A percentile compares a stretch with the other conserved stretches of the same genome.
Conservation (phyloP, 2,329 filamentous ascomycete species). For the Cercospora beticola region DNA sequence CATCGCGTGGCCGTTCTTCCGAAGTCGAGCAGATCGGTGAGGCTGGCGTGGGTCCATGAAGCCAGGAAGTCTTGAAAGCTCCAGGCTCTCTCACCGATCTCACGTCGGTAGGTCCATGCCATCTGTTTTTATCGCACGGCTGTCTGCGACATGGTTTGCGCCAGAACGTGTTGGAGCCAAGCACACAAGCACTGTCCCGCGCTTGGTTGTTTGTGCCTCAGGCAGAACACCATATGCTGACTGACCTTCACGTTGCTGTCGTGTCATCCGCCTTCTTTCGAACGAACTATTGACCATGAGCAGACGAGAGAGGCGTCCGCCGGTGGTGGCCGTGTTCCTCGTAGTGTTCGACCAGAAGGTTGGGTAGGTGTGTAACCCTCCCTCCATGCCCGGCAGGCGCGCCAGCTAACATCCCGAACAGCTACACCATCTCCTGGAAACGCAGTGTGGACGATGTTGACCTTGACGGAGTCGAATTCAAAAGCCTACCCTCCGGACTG, state of each 20-base stretch:
- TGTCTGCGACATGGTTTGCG: too few species aligned
- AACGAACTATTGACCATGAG: slow-evolving; percentile 2
- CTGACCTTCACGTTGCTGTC: neutral
- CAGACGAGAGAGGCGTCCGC: slow-evolving; percentile 26
- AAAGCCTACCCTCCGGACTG: slow-evolving; percentile 87
- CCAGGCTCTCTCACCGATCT: too few species aligned
- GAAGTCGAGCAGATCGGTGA: too few species aligned
- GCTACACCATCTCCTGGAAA: slow-evolving; percentile 86
- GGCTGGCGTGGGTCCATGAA: too few species aligned
- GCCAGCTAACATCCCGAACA: slow-evolving; percentile 33
- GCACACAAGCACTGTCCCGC: neutral
- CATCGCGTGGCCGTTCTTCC: too few species aligned
- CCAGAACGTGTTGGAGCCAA: too few species aligned
- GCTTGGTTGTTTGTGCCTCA: neutral
- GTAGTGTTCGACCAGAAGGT: slow-evolving; percentile 42
- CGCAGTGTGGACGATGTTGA: slow-evolving; percentile 62
- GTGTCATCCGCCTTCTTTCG: neutral
- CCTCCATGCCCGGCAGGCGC: neutral
- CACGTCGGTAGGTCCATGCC: too few species aligned
- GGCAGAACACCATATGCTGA: neutral
- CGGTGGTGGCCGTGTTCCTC: slow-evolving; percentile 39
- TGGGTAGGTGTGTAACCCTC: slow-evolving; percentile 31
- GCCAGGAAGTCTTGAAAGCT: too few species aligned
- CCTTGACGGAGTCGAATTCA: slow-evolving; percentile 88
- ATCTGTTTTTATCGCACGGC: too few species aligned